A percentile compares a stretch with the other conserved stretches of the same genome.
Evolutionary conservation across 2,329 filamentous ascomycete species (phyloP).

Genomic region (Arthrobotrys entomopaga): DNA sequence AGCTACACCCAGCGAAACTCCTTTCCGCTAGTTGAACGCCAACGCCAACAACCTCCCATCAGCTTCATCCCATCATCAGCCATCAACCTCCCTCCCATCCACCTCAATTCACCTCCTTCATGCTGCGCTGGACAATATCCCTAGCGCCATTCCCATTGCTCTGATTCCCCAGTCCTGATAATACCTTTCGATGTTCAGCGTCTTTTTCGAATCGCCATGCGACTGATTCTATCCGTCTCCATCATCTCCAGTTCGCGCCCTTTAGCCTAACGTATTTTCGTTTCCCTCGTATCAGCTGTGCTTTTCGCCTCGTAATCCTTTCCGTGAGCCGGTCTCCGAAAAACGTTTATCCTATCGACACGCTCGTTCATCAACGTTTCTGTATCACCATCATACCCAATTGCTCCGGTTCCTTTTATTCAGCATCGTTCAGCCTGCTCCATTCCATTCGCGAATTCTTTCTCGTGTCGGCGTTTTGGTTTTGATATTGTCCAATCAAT

Average conservation of each 20-base stretch:
- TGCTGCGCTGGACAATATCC: constrained; percentile 19
- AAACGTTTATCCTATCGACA: constrained; percentile 14
- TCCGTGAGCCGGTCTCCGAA: constrained; percentile 48
- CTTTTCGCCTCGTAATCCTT: background rate
- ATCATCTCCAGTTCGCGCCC: constrained; percentile 22
- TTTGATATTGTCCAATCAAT: constrained; percentile 22
- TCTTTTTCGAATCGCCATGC: constrained; percentile 41
- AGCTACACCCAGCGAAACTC: constrained; percentile 11
- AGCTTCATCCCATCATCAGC: background rate
- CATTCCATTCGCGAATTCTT: constrained; percentile 23
- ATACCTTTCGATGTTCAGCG: constrained; percentile 23
- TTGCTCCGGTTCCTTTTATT: constrained; percentile 16
- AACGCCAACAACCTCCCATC: background rate
- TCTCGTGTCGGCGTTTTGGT: constrained; percentile 23
- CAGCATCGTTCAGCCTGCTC: constrained; percentile 6
- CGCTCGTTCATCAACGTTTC: constrained; percentile 7
- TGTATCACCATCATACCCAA: constrained; percentile 16
- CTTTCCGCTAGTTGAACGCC: background rate
- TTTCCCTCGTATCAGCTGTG: constrained; percentile 1
- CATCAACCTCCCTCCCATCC: constrained; percentile 4
- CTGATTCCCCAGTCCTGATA: background rate
- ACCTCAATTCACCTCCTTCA: constrained; percentile 14
- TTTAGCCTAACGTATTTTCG: constrained; percentile 28
- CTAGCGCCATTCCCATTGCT: background rate
- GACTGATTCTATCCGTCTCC: constrained; percentile 37